Base-by-base conservation (phyloP, 139 green algal genomes). In the Edaphochlamys debaryana region DNA sequence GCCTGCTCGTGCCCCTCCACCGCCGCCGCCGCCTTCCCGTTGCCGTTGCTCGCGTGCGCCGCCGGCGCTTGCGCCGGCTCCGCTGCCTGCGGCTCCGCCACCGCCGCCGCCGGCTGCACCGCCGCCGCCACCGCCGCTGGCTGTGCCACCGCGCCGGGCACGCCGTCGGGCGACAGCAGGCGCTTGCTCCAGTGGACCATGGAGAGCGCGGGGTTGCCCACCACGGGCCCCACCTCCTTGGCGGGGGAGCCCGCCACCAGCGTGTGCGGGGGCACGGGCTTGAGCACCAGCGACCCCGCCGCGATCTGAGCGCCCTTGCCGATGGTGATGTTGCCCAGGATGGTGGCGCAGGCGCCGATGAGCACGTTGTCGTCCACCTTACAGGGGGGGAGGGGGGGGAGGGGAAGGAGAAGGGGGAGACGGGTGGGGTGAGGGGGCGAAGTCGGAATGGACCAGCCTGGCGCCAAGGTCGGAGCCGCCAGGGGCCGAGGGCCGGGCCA, bases 281-380 rank as follows among this genome's bases (percentile, higher is more conserved):
- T 98, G 19, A 99, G 91, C 69, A 99, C 96, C 71, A 98, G 81
- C 2, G 89, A 95, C 34, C 95, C 95, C 13, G 95, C 94, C 25
- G 94, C 94, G 50, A 97, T 94, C 87, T 96, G 94, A 20, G 95
- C 93, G 29, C 97, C 96, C 64, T 94, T 89, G 23, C 96, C 97
- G 19, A 99, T 88, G 2, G 22, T 41, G 85, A 99, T 99, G 92
- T 99, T 99, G 66, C 97, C 94, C 56, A 99, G 89, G 27, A 99
- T 91, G 32, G 95, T 98, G 20, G 95, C 95, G 40, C 60, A 77
- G 63, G 81, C 86, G 29, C 85, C 73, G 75, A 89, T 80, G 40
- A 89, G 67, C 73, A 87, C 97, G 68, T 97, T 96, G 87, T 98
- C 91, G 4, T 66, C 79, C 56, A 90, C 76, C 75, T 90, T 80